A percentile compares a stretch with the other conserved stretches of the same genome.
phyloP scores from a whole-genome alignment of 2,329 filamentous ascomycete genomes.

The Acrodontium crateriforme region DNA sequence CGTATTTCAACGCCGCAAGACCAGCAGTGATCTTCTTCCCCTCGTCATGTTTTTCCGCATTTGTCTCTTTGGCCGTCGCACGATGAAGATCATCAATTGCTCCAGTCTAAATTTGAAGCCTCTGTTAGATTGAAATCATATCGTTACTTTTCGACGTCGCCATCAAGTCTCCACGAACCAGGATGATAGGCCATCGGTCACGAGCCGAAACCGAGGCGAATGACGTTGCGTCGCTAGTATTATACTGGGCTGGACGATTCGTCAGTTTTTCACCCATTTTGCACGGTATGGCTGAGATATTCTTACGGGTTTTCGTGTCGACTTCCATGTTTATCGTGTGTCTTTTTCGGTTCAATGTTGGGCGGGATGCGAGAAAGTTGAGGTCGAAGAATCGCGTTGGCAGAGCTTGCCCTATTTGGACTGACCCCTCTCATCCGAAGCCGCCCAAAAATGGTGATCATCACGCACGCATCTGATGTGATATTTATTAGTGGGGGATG shows the following conservation, averaged over 20 bases:
- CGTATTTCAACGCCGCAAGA: constrained; percentile 78
- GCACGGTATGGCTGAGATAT: neutral
- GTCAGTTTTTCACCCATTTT: too few species aligned
- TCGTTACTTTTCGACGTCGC: neutral
- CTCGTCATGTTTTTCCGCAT: constrained; percentile 55
- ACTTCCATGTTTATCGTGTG: neutral
- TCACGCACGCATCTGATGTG: too few species aligned
- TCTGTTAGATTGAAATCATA: constrained; percentile 1
- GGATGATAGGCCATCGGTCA: constrained; percentile 84
- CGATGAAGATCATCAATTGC: constrained; percentile 92
- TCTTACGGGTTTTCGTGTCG: neutral
- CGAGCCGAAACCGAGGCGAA: constrained; percentile 78
- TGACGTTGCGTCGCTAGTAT: constrained; percentile 68
- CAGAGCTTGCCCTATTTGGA: too few species aligned
- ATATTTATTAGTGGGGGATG: too few species aligned
- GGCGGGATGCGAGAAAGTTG: too few species aligned
- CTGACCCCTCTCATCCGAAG: too few species aligned
- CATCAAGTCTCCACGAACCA: constrained; percentile 44
- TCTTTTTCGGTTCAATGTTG: too few species aligned
- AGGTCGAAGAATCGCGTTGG: too few species aligned
- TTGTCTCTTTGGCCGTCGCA: constrained; percentile 44
- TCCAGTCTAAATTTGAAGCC: constrained; percentile 50
- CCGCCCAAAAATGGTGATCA: too few species aligned
- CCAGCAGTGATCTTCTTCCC: constrained; percentile 75
- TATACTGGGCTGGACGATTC: constrained; percentile 65